Evolutionary conservation across 78 protist species (phyloP), one percentile per base, ranked within the genome.

Genomic region (Creolimax fragrantissima): DNA sequence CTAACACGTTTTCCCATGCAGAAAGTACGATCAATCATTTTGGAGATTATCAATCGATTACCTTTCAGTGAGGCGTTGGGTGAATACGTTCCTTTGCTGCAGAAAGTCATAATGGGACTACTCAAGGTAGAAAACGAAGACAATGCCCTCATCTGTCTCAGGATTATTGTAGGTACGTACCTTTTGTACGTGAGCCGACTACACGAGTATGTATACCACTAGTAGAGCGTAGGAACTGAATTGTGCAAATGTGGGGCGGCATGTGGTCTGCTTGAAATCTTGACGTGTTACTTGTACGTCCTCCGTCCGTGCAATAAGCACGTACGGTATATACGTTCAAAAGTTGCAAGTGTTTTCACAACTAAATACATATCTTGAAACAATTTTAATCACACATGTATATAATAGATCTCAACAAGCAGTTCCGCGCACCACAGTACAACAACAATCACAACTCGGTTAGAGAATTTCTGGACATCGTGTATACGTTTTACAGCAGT

Each of bases 61-160:
- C 92, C 92, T 6, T 43, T 32, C 83, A 43, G 45, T 2, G 92
- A 90, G 32, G 81, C 44, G 41, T 90, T 44, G 74, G n/a, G 41
- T 2, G 41, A 42, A 32, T 44, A 44, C 32, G 41, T 44, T 37
- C 92, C 47, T 11, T 35, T 5, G 41, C 37, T 90, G 5, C 81
- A 43, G 44, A 42, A 35, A 35, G 37, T 90, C 5, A 45, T 84
- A 24, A 32, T 42, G 81, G 7, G 83, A 6, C 5, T 90, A 41
- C 92, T 90, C 1, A 7, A 66, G 7, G 45, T 5, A 24, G 92
- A 90, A 43, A 90, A 90, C 2, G 92, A 90, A 42, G 92, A 90
- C 36, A 90, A 90, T 2, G 92, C 92, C 0, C 81, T 90, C 5
- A 43, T 90, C n/a, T 90, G 92, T 90, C 92, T 90, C 4, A 11